Evolutionary conservation across 2,329 filamentous ascomycete genomes (phyloP).

Genomic region (Fusarium verticillioides): DNA sequence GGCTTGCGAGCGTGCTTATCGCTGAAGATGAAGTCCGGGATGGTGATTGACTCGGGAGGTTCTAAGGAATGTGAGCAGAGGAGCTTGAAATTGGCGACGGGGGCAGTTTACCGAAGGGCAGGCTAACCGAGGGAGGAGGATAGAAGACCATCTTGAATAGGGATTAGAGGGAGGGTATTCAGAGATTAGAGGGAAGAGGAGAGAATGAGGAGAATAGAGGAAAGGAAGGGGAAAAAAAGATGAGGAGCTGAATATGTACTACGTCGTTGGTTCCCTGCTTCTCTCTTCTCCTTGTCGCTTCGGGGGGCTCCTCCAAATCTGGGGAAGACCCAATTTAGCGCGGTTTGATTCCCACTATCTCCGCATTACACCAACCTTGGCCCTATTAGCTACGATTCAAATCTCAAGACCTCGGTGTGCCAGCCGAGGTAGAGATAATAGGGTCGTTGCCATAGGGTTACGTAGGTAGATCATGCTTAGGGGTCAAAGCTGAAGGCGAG

Average conservation of each 20-base stretch:
- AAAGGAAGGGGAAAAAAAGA: not conserved
- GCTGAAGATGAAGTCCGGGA: conserved; percentile 81
- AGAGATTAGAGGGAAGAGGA: not conserved
- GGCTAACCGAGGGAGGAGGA: conserved; percentile 68
- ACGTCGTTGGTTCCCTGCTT: not conserved
- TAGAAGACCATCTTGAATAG: conserved; percentile 62
- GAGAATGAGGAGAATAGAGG: not conserved
- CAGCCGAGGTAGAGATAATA: not conserved
- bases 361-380: conserved; percentile 19
- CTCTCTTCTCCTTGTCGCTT: not conserved
- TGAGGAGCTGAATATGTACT: conserved; percentile 27
- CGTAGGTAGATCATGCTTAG: not conserved
- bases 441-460: not conserved
- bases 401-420: conserved; percentile 6
- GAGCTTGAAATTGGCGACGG: not conserved
- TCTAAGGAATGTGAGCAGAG: conserved; percentile 49
- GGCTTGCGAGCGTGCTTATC: conserved; percentile 76
- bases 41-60: conserved; percentile 77
- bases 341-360: conserved; percentile 13
- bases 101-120: conserved; percentile 60
- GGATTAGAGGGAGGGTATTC: not conserved
- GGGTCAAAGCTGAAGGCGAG: not conserved
- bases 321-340: conserved; percentile 30
- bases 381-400: not conserved
- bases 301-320: conserved; percentile 17